Base-by-base conservation (phyloP, 495 filamentous ascomycete genomes). In the Echria macrotheca region DNA sequence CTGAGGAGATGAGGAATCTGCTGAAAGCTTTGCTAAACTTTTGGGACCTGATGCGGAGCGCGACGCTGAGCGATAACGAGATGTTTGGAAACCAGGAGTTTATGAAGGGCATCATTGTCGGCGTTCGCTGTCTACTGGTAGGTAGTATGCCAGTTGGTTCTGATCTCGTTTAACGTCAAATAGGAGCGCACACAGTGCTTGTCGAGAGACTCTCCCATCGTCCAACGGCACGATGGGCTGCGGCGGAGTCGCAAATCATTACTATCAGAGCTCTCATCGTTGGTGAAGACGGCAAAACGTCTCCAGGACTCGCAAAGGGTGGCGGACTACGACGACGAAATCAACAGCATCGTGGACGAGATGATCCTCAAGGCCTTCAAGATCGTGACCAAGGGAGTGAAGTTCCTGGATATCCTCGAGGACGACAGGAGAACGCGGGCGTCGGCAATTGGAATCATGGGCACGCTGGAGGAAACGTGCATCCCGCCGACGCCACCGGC, bases 291-390 rank as follows among this genome's bases (percentile, higher is more conserved):
- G 2, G 86, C 87, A 7, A 96, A 95, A 65, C 75, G 76, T 37
- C 72, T 95, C 57, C 86, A 91, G 60, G 85, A 85, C 48, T 73
- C 80, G 38, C 71, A 69, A 50, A 59, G 58, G n/a, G 44, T 67
- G 17, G 47, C 69, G 10, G 64, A 77, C 8, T 64, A 68, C 26
- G 72, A 79, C 15, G 73, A 83, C 2, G 78, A 83, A 23, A 71
- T 87, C 25, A 88, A 91, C 55, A 79, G 82, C 52, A 76, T 91
- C 24, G 73, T 95, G 42, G 91, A 96, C 63, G 89, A 95, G 63
- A 87, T 97, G 80, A 82, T 96, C 9, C 68, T 95, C 41, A 91
- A 90, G 61, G 90, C 89, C 0, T 97, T 94, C 71, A 91, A 87
- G 57, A 88, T 96, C 49, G 86, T 94, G n/a, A 89, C 82, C 47